Evolutionary conservation across 108 stramenopile species (phyloP).

Genomic region (Skeletonema costatum): DNA sequence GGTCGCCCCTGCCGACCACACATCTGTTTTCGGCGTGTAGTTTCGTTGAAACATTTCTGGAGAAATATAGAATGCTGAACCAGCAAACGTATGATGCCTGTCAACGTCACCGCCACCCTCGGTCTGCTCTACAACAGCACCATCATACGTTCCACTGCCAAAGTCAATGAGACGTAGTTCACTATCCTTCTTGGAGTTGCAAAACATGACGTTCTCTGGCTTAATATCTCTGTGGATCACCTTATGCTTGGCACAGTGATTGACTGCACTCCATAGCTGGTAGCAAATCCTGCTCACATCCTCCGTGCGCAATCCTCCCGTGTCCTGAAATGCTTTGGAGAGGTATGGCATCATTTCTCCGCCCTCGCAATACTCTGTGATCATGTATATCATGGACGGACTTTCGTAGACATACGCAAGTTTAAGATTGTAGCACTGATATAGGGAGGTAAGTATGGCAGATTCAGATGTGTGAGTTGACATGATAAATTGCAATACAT

Average conservation of each 20-base stretch:
- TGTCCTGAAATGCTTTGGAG: slow-evolving; percentile 14
- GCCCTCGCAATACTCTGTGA: slow-evolving; percentile 80
- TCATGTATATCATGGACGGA: slow-evolving; percentile 54
- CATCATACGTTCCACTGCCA: slow-evolving; percentile 73
- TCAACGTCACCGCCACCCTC: slow-evolving; percentile 19
- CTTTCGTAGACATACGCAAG: slow-evolving; percentile 74
- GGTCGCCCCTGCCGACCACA: slow-evolving; percentile 76
- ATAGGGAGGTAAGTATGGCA: neutral
- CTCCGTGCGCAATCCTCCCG: slow-evolving; percentile 70
- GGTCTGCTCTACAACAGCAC: neutral
- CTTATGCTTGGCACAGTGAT: slow-evolving; percentile 72
- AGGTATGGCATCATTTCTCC: slow-evolving; percentile 89
- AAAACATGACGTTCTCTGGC: slow-evolving; percentile 75
- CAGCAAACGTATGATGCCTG: slow-evolving; percentile 78
- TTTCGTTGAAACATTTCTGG: slow-evolving; percentile 82
- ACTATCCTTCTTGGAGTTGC: slow-evolving; percentile 41
- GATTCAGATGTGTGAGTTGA: neutral
- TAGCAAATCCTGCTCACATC: slow-evolving; percentile 83
- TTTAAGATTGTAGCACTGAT: slow-evolving; percentile 39
- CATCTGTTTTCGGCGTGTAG: slow-evolving; percentile 61
- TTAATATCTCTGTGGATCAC: slow-evolving; percentile 79
- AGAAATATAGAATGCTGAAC: slow-evolving; percentile 83
- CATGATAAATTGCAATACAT: neutral
- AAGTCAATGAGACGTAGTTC: slow-evolving; percentile 83
- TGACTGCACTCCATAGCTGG: slow-evolving; percentile 73